phyloP scores from a whole-genome alignment of 805 yeast genomes.

The Cyberlindnera petersonii region DNA sequence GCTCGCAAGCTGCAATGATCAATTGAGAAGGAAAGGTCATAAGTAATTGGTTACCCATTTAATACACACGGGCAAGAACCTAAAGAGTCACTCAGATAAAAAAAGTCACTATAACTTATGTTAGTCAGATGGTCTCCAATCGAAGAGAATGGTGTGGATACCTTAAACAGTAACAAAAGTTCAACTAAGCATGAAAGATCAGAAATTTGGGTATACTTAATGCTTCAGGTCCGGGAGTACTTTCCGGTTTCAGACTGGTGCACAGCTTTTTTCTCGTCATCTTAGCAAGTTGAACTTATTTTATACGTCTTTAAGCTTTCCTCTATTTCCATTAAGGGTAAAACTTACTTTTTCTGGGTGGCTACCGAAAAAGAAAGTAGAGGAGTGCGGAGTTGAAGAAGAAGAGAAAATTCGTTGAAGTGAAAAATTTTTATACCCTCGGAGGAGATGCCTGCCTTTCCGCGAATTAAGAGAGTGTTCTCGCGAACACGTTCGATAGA shows the following conservation, averaged over 20 bases:
- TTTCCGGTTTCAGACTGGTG: slow-evolving; percentile 30
- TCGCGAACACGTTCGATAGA: too few relatives aligned
- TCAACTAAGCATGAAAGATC: slow-evolving; percentile 14
- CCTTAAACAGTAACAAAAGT: not conserved
- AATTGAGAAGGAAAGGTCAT: too few relatives aligned
- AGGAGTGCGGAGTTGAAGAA: too few relatives aligned
- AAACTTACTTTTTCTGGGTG: slow-evolving; percentile 4
- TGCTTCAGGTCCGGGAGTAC: slow-evolving; percentile 30
- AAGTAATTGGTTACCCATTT: too few relatives aligned
- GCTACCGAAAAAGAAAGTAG: too few relatives aligned
- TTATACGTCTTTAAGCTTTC: not conserved
- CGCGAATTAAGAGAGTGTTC: too few relatives aligned
- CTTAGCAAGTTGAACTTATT: not conserved
- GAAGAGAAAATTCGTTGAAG: too few relatives aligned
- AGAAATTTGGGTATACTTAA: slow-evolving; percentile 33
- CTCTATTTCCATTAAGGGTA: not conserved
- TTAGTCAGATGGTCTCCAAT: not conserved
- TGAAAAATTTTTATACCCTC: too few relatives aligned
- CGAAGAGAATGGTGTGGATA: not conserved
- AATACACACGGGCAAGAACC: too few relatives aligned
- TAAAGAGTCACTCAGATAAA: too few relatives aligned
- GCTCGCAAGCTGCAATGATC: too few relatives aligned
- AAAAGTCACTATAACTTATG: not conserved
- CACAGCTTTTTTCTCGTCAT: slow-evolving; percentile 32
- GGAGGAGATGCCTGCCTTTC: too few relatives aligned